Evolutionary conservation across 805 yeast genomes (phyloP).

Genomic region (Osmozyma mogii): DNA sequence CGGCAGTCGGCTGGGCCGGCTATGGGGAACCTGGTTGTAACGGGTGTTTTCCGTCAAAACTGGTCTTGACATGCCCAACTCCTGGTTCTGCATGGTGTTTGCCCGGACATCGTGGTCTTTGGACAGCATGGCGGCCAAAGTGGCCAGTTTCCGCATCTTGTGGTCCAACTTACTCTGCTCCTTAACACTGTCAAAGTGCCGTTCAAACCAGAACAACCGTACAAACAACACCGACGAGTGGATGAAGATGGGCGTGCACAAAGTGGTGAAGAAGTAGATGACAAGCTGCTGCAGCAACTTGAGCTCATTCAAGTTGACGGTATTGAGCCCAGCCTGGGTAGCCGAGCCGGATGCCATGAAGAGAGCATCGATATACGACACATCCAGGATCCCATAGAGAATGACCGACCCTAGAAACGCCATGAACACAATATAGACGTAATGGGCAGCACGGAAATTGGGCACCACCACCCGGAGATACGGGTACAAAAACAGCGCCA

Average conservation of each 20-base stretch:
- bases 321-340: constrained; percentile 90
- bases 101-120: constrained; percentile 19
- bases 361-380: constrained; percentile 67
- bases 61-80: constrained; percentile 17
- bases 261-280: constrained; percentile 51
- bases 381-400: constrained; percentile 65
- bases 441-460: constrained; percentile 58
- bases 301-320: constrained; percentile 59
- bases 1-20: no score
- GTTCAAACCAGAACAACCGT: constrained; percentile 83
- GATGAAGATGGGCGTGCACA: constrained; percentile 84
- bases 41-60: no score
- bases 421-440: constrained; percentile 57
- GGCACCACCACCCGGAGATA: constrained; percentile 36
- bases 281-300: constrained; percentile 73
- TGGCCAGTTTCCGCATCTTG: constrained; percentile 74
- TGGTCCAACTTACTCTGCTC: constrained; percentile 69
- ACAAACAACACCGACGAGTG: constrained; percentile 72
- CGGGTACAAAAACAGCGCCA: constrained; percentile 35
- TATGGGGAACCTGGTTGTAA: no score
- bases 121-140: constrained; percentile 47
- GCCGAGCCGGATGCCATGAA: constrained; percentile 70
- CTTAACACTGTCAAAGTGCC: constrained; percentile 76
- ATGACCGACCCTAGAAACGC: constrained; percentile 64
- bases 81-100: constrained; percentile 27